phyloP scores from a whole-genome alignment of 2,329 filamentous ascomycete genomes.

The Alternaria ventricosa region DNA sequence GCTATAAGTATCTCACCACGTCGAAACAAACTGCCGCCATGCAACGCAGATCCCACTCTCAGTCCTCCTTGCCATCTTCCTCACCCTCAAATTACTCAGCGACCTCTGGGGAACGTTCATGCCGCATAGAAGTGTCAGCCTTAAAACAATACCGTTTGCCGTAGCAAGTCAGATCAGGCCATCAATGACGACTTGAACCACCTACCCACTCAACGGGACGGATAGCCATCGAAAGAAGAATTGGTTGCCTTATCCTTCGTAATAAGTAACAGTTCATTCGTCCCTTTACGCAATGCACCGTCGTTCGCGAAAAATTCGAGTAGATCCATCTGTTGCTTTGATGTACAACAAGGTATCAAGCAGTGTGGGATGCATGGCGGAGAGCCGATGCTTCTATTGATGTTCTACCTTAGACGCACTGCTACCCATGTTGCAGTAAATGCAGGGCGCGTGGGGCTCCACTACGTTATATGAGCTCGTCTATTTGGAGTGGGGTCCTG shows the following conservation, averaged over 20 bases:
- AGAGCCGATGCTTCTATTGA: slow-evolving; percentile 22
- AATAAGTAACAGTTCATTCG: not conserved
- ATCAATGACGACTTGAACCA: not conserved
- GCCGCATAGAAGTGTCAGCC: too few relatives aligned
- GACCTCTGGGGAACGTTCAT: too few relatives aligned
- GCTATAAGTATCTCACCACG: not conserved
- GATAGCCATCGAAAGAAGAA: not conserved
- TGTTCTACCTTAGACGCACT: slow-evolving; percentile 18
- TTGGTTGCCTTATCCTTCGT: not conserved
- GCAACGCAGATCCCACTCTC: too few relatives aligned
- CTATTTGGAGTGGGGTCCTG: slow-evolving; percentile 18
- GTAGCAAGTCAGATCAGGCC: not conserved
- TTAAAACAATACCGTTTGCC: not conserved
- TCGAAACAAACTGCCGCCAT: too few relatives aligned
- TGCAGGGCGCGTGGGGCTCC: slow-evolving; percentile 20
- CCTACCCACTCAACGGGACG: not conserved
- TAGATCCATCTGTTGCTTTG: not conserved
- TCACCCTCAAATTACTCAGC: too few relatives aligned
- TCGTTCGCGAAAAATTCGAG: not conserved
- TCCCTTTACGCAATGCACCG: not conserved
- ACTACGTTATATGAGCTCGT: slow-evolving; percentile 20
- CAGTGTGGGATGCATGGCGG: slow-evolving; percentile 8
- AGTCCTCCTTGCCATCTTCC: too few relatives aligned
- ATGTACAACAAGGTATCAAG: not conserved
- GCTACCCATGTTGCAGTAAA: slow-evolving; percentile 6